Conservation (phyloP, 2,329 filamentous ascomycete species). For the Colletotrichum sp. region DNA sequence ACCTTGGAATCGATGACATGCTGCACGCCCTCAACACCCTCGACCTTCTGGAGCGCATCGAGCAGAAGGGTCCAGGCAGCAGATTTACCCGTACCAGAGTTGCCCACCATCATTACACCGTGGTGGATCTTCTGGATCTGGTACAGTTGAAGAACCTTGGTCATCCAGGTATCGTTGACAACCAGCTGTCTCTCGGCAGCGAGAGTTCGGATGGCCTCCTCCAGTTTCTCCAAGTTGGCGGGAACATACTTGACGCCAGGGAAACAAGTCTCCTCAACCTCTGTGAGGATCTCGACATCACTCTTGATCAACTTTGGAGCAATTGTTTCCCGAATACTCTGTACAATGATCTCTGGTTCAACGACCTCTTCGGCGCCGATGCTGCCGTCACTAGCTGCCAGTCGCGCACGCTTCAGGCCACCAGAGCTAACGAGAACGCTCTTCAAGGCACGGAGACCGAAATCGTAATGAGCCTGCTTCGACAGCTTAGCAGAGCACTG, state of each 20-base stretch:
- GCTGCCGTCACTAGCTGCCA: constrained; percentile 60
- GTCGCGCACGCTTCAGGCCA: constrained; percentile 85
- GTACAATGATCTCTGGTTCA: constrained; percentile 97
- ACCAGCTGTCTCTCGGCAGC: constrained; percentile 87
- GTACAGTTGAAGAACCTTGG: constrained; percentile 94
- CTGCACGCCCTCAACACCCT: constrained; percentile 90
- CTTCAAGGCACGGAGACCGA: constrained; percentile 95
- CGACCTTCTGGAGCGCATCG: constrained; percentile 87
- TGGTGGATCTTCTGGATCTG: constrained; percentile 98
- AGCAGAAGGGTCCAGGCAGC: constrained; percentile 92
- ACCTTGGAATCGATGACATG: constrained; percentile 99
- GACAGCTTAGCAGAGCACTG: constrained; percentile 81
- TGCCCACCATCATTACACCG: constrained; percentile 99
- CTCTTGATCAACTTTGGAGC: constrained; percentile 93
- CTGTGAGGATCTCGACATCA: constrained; percentile 87
- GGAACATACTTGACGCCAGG: constrained; percentile 92
- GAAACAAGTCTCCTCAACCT: constrained; percentile 85
- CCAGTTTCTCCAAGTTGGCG: constrained; percentile 80
- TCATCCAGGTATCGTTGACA: constrained; percentile 95
- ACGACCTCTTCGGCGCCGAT: constrained; percentile 73
- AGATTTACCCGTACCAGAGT: constrained; percentile 97
- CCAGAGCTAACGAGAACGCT: constrained; percentile 98
- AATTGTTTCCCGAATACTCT: constrained; percentile 98
- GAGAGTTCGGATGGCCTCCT: constrained; percentile 80
- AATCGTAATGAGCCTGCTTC: constrained; percentile 99